Evolutionary conservation across 2,329 filamentous ascomycete species (phyloP), one percentile per base, ranked within the genome.

Genomic region (Dryadomyces sulphureus): DNA sequence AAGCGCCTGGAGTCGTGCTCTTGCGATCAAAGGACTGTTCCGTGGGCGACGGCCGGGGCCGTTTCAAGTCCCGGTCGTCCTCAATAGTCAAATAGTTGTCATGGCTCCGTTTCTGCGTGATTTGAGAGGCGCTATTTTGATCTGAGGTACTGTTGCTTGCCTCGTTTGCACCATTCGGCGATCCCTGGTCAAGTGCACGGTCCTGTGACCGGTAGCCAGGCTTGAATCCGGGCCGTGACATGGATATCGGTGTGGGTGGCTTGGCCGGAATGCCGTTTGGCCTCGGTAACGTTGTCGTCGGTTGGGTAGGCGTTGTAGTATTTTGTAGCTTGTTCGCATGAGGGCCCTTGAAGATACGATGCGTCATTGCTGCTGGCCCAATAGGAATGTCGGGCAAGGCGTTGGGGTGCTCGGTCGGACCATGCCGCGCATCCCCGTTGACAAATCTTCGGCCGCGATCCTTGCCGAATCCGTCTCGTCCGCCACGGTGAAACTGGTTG

Each of bases 201-300:
- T 43, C 47, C 8, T 14, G 7, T 36, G 41, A n/a, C 16, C 36
- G 17, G 25, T 16, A 16, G n/a, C 36, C 34, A 7, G 36, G 19
- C 19, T 21, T 40, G 7, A 9, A 24, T 21, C 30, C 25, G 14
- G 16, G 20, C 19, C 41, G 34, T 2, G 41, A 22, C 47, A 48
- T 48, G 16, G 50, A 48, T 4, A 53, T 25, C 5, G 52, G 52
- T 3, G 50, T 48, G 1, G 52, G 52, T 9, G 52, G 52, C 34
- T 50, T 50, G 7, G 49, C 41, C 3, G 52, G 52, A 2, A 52
- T 43, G 21, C 49, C 43, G 0, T 41, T 48, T 3, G 48, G 48
- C 12, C 36, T 11, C 8, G 42, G 27, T n/a, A n/a, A n/a, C 3
- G 44, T 30, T 2, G 41, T 16, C 14, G 34, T 9, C 32, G 22